These are phyloP conservation scores for Anisodus tanguticus DNA, from an alignment of 257 asterid species.

Conservation along the genomic window DNA sequence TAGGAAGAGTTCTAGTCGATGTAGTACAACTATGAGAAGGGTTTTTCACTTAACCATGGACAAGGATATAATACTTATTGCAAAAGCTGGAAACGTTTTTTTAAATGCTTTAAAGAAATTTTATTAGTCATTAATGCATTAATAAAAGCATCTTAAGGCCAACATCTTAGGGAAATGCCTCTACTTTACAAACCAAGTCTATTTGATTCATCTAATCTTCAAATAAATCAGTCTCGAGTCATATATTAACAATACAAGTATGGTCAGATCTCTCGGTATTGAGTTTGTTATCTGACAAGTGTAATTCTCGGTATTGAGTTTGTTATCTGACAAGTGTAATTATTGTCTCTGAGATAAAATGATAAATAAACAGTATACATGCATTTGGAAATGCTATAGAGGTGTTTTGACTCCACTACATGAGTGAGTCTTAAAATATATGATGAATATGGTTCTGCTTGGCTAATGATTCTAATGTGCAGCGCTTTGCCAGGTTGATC, in stretches of 20 bases:
- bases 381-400: background rate
- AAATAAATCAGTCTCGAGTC: background rate
- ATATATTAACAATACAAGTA: background rate
- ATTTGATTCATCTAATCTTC: slow-evolving; percentile 1
- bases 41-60: background rate
- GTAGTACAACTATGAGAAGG: background rate
- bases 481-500: slow-evolving; percentile 79
- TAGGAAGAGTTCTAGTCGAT: background rate
- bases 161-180: slow-evolving; percentile 10
- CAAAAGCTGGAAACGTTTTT: background rate
- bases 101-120: background rate
- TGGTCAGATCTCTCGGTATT: background rate
- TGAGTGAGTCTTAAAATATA: slow-evolving; percentile 2
- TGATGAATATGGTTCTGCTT: slow-evolving; percentile 31
- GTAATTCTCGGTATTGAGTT: background rate
- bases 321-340: background rate
- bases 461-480: slow-evolving; percentile 69
- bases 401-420: slow-evolving; percentile 9
- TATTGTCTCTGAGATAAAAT: background rate
- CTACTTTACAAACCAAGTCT: background rate
- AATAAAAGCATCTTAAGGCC: background rate
- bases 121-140: background rate
- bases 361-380: slow-evolving; percentile 9
- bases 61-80: background rate
- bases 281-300: background rate